Percentiles rank a stretch among this genome's conserved stretches.
phyloP scores from a whole-genome alignment of 768 basidiomycete species.

The Tephrocybe sp. region DNA sequence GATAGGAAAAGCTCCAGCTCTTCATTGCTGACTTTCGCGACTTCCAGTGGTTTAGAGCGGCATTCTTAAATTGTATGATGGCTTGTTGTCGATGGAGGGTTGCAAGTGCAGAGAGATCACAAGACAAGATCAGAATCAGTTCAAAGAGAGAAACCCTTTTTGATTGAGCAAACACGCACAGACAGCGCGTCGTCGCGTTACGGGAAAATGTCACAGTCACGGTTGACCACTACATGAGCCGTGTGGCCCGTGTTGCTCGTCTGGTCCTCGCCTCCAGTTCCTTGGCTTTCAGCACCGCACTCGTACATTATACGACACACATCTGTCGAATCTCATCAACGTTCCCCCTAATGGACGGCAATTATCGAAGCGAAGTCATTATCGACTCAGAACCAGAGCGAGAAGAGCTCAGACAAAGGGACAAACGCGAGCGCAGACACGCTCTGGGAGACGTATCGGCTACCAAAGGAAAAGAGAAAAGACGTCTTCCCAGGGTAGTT shows the following conservation, averaged over 20 bases:
- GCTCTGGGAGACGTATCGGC: background rate
- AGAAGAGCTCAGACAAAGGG: slow-evolving; percentile 32
- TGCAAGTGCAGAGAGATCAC: slow-evolving; percentile 2
- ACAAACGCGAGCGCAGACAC: slow-evolving; percentile 11
- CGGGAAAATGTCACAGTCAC: slow-evolving; percentile 16
- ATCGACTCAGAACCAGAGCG: slow-evolving; percentile 76
- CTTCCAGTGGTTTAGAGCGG: slow-evolving; percentile 70
- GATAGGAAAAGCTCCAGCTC: background rate
- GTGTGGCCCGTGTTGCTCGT: background rate
- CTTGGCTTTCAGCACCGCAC: too few relatives aligned
- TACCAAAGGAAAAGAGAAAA: background rate
- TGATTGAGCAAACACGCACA: slow-evolving; percentile 24
- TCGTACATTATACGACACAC: too few relatives aligned
- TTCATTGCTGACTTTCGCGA: slow-evolving; percentile 58
- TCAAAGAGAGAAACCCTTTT: background rate
- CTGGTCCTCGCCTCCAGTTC: background rate
- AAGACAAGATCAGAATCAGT: slow-evolving; percentile 8
- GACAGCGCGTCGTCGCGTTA: slow-evolving; percentile 50
- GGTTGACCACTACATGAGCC: background rate
- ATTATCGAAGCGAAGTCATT: slow-evolving; percentile 38
- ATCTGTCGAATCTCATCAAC: too few relatives aligned
- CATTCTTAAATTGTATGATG: slow-evolving; percentile 89
- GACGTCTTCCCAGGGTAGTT: slow-evolving; percentile 3
- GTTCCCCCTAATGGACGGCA: background rate
- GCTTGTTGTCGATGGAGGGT: slow-evolving; percentile 57